phyloP scores from a whole-genome alignment of 345 rosid genomes.

The Corchorus capsularis region DNA sequence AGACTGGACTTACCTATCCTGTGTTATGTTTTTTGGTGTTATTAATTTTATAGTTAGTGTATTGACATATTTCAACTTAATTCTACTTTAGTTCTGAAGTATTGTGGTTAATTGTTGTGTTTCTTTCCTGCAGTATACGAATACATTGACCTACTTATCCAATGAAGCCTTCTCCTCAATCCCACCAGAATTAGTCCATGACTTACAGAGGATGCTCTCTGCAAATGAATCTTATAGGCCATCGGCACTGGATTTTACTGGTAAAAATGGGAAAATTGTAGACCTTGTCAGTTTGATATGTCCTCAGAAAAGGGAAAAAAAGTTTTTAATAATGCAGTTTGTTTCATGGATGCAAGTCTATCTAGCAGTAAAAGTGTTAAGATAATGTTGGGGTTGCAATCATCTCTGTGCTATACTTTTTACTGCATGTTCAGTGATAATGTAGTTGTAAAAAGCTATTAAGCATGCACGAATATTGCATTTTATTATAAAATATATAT shows the following conservation, averaged over 20 bases:
- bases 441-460: neutral
- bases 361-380: neutral
- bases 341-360: neutral
- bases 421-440: neutral
- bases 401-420: neutral
- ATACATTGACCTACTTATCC: slow-evolving; percentile 86
- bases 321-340: neutral
- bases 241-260: slow-evolving; percentile 90
- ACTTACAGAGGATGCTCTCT: slow-evolving; percentile 92
- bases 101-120: slow-evolving; percentile 17
- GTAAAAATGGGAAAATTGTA: slow-evolving; percentile 39
- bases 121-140: slow-evolving; percentile 72
- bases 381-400: neutral
- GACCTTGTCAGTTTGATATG: neutral
- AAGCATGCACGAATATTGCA: neutral
- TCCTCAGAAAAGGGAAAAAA: neutral
- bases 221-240: slow-evolving; percentile 83
- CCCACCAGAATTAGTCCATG: slow-evolving; percentile 82
- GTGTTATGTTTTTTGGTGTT: too few relatives aligned
- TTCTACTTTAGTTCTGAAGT: neutral
- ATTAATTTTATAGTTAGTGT: neutral
- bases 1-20: too few relatives aligned
- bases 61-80: neutral
- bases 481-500: neutral
- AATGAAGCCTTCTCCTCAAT: slow-evolving; percentile 81